Conservation (phyloP, 805 yeast species). For the Soucietia sequanensis region DNA sequence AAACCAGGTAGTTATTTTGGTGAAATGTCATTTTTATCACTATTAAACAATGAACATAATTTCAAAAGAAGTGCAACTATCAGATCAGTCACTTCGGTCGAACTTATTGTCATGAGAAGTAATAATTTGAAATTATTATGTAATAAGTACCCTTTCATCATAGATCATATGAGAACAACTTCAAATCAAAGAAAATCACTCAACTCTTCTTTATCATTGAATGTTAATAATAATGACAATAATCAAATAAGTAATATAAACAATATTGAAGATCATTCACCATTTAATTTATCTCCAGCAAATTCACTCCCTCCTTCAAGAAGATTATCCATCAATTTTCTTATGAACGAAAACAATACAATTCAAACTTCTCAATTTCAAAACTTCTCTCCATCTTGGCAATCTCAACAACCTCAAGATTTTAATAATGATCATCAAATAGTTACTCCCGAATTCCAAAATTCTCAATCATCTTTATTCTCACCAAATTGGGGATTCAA, state of each 20-base stretch:
- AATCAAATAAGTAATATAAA: no score
- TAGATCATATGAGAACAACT: constrained; percentile 58
- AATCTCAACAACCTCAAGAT: constrained; percentile 5
- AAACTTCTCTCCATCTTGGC: no score
- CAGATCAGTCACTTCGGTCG: constrained; percentile 58
- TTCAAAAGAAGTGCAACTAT: constrained; percentile 58
- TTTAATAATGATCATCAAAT: constrained; percentile 7
- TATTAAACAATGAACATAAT: constrained; percentile 31
- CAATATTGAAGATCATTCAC: no score
- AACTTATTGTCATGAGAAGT: constrained; percentile 59
- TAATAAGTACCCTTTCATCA: constrained; percentile 54
- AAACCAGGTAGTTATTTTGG: constrained; percentile 70
- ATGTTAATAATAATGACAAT: constrained; percentile 16
- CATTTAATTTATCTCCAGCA: no score
- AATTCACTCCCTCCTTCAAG: constrained; percentile 14
- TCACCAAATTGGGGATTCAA: constrained; percentile 4
- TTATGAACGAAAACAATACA: constrained; percentile 10
- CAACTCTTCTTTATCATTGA: constrained; percentile 23
- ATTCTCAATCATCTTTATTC: constrained; percentile 2
- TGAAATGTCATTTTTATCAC: constrained; percentile 67
- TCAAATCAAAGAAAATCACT: constrained; percentile 50
- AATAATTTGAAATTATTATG: constrained; percentile 54
- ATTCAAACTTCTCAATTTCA: no score
- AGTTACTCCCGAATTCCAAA: neutral
- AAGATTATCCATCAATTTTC: constrained; percentile 20